Percentiles rank a stretch among this genome's conserved stretches.
Evolutionary conservation across 352 stramenopile genomes (phyloP).

Genomic region (Phytopythium chamaehyphon): DNA sequence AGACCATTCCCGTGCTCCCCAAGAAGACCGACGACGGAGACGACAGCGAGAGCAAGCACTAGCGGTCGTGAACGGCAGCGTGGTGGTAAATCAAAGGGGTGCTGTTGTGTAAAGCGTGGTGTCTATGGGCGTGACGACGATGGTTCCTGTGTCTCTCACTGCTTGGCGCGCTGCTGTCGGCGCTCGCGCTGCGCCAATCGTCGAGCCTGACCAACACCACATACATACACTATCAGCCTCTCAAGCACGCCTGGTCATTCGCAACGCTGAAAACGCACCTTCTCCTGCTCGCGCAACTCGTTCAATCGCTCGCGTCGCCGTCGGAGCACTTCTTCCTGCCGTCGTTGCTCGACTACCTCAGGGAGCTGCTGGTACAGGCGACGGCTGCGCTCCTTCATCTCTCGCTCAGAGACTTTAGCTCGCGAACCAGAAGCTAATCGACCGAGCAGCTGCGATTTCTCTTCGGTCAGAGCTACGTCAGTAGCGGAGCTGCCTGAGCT

Average conservation of each 20-base stretch:
- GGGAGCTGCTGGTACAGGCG: slow-evolving; percentile 67
- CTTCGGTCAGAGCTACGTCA: slow-evolving; percentile 3
- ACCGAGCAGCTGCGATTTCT: slow-evolving; percentile 31
- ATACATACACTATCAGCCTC: not conserved
- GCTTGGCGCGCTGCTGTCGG: slow-evolving; percentile 18
- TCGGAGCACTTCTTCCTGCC: slow-evolving; percentile 66
- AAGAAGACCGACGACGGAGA: slow-evolving; percentile 12
- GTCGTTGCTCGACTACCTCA: slow-evolving; percentile 68
- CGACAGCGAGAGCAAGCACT: not conserved
- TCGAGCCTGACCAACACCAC: slow-evolving; percentile 23
- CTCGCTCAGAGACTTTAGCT: slow-evolving; percentile 46
- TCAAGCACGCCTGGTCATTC: not conserved
- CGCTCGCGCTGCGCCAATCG: slow-evolving; percentile 51
- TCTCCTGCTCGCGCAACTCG: slow-evolving; percentile 68
- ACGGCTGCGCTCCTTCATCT: slow-evolving; percentile 66
- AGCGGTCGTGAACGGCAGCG: not conserved
- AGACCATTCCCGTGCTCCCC: slow-evolving; percentile 50
- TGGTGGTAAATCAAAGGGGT: no score
- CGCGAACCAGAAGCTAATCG: slow-evolving; percentile 48
- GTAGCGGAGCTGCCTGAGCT: not conserved
- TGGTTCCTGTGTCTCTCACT: not conserved
- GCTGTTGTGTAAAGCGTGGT: not conserved
- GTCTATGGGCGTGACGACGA: not conserved
- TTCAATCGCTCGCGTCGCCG: slow-evolving; percentile 57
- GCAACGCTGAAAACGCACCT: slow-evolving; percentile 22